Evolutionary conservation across 108 stramenopile species (phyloP).

Genomic region (Pseudonitzschia pungens): DNA sequence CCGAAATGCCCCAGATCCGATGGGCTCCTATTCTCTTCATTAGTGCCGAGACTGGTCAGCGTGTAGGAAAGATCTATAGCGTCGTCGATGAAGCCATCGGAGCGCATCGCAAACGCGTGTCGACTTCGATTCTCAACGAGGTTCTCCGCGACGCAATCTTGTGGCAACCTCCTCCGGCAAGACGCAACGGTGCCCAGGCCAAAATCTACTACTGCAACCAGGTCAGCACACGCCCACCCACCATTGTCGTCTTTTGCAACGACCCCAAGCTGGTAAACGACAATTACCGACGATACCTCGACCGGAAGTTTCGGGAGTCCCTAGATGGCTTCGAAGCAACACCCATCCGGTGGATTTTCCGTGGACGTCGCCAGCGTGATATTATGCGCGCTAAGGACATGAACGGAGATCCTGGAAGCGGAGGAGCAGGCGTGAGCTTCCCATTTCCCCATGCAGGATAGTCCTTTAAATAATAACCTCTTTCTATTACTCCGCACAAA

Average conservation of each 20-base stretch:
- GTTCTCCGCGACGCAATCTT: conserved; percentile 93
- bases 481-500: background rate
- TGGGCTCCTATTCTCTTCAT: conserved; percentile 97
- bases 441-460: conserved; percentile 85
- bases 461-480: background rate
- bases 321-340: conserved; percentile 92
- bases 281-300: conserved; percentile 93
- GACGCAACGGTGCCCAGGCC: conserved; percentile 82
- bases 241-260: conserved; percentile 93
- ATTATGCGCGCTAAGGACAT: conserved; percentile 64
- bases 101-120: conserved; percentile 84
- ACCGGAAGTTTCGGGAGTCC: conserved; percentile 94
- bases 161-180: conserved; percentile 94
- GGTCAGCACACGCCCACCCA: conserved; percentile 90
- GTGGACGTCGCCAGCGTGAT: conserved; percentile 88
- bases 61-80: conserved; percentile 91
- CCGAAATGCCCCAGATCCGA: conserved; percentile 84
- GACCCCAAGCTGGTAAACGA: conserved; percentile 92
- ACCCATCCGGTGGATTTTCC: conserved; percentile 94
- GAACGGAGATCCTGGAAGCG: conserved; percentile 84
- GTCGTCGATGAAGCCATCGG: conserved; percentile 83
- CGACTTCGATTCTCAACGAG: conserved; percentile 95
- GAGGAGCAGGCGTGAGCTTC: conserved; percentile 75
- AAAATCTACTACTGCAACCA: conserved; percentile 97
- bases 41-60: conserved; percentile 94